A percentile compares a stretch with the other conserved stretches of the same genome.
phyloP scores from a whole-genome alignment of 176 grass and related monocot genomes.

The Lolium rigidum region DNA sequence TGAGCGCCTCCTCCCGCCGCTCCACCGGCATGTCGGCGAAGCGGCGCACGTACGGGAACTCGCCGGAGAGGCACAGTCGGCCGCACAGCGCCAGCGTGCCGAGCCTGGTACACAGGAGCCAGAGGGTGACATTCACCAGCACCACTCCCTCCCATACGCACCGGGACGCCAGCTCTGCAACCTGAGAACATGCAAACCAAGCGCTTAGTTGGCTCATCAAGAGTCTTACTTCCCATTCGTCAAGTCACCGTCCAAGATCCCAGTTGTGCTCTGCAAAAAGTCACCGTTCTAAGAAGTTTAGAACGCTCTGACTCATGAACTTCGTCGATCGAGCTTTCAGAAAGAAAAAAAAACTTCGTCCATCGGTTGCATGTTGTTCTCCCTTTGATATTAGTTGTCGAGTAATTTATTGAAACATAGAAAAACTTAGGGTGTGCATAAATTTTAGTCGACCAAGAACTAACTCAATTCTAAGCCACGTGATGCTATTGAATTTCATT shows the following conservation, averaged over 20 bases:
- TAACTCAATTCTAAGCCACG: no score
- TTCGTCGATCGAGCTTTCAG: no score
- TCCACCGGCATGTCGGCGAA: slow-evolving; percentile 74
- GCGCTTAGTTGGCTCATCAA: background rate
- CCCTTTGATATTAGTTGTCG: no score
- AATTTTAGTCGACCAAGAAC: no score
- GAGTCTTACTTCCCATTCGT: background rate
- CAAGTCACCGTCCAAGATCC: background rate
- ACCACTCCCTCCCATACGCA: slow-evolving; percentile 43
- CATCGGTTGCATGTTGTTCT: no score
- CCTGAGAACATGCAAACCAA: slow-evolving; percentile 37
- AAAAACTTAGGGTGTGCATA: no score
- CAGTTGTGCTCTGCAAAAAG: background rate
- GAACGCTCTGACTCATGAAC: background rate
- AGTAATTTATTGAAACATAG: no score
- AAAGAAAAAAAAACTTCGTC: no score
- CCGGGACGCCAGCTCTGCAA: slow-evolving; percentile 60
- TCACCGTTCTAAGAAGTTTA: background rate
- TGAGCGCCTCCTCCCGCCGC: slow-evolving; percentile 57
- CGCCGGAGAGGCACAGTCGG: slow-evolving; percentile 17
- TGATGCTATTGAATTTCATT: no score
- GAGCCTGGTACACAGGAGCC: slow-evolving; percentile 58
- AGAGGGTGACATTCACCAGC: slow-evolving; percentile 55
- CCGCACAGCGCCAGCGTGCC: slow-evolving; percentile 76
- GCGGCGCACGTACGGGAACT: slow-evolving; percentile 54